A percentile compares a stretch with the other conserved stretches of the same genome.
Conservation (phyloP, 2,329 filamentous ascomycete genomes). For the Fusarium graminum region DNA sequence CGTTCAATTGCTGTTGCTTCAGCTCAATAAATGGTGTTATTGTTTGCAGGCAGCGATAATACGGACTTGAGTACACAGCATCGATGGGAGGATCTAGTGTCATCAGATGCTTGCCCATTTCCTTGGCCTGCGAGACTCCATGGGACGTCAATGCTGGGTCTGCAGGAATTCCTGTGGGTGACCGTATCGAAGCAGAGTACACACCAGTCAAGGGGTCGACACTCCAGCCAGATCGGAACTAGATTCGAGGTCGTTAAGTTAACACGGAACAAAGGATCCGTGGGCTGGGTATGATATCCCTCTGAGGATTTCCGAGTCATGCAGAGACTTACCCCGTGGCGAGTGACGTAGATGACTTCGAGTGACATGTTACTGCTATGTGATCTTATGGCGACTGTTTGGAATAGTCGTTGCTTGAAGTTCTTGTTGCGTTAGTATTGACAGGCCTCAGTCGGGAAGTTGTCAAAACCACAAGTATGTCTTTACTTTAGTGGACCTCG, state of each 20-base stretch:
- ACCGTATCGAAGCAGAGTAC: slow-evolving; percentile 79
- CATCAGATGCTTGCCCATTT: slow-evolving; percentile 77
- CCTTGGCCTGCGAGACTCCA: slow-evolving; percentile 83
- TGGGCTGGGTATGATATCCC: slow-evolving; percentile 4
- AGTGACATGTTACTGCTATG: slow-evolving; percentile 68
- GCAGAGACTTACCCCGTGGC: slow-evolving; percentile 75
- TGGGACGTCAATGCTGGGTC: slow-evolving; percentile 90
- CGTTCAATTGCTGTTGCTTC: slow-evolving; percentile 45
- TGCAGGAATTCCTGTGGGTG: slow-evolving; percentile 87
- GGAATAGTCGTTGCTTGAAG: neutral
- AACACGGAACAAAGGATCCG: slow-evolving; percentile 20
- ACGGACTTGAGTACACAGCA: slow-evolving; percentile 84
- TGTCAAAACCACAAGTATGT: neutral
- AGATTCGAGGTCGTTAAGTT: slow-evolving; percentile 39
- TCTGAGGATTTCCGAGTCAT: slow-evolving; percentile 2
- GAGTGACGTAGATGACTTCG: slow-evolving; percentile 78
- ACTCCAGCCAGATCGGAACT: slow-evolving; percentile 93
- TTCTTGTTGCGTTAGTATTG: neutral
- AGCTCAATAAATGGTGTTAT: slow-evolving; percentile 76
- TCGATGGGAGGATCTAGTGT: slow-evolving; percentile 76
- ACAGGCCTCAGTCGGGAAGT: neutral
- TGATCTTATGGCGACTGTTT: neutral
- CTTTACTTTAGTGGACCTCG: slow-evolving; percentile 24
- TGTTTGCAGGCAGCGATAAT: slow-evolving; percentile 90
- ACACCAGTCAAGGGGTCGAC: slow-evolving; percentile 84